Evolutionary conservation across 208 protist species (phyloP), one percentile per base, ranked within the genome.

Genomic region (Angomonas deanei): DNA sequence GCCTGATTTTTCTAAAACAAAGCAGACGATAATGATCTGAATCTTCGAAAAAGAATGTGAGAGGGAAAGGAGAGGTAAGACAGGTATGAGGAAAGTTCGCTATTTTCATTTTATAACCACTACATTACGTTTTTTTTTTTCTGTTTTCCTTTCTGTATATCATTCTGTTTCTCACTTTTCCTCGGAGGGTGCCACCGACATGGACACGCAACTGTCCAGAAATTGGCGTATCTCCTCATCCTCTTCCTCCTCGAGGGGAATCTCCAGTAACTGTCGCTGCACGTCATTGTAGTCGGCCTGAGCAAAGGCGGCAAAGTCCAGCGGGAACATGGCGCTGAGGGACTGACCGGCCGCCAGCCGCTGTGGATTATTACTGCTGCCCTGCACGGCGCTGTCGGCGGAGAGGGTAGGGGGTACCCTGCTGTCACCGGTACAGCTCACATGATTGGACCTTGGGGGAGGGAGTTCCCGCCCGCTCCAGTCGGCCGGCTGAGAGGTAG

Each of bases 291-390:
- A 53, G 46, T 26, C 24, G 13, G 5, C 49, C 26, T 57, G 3
- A 21, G 72, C 71, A 50, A 88, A 84, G 2, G 66, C 84, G 0
- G 69, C 74, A 47, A 82, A 91, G 66, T 91, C 84, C 1, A 91
- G 69, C 24, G 80, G 81, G 53, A 82, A 86, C 36, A 77, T 53
- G n/a, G 68, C 56, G 11, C 68, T 64, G 21, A 84, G 54, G 13
- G 77, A 64, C n/a, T 53, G 60, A 19, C 64, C 26, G 32, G 52
- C 34, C n/a, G 48, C 23, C 48, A 17, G 8, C 19, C 26, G 8
- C 3, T 11, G 31, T 11, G 34, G 19, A 19, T 23, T n/a, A 11
- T 39, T 24, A 19, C 26, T 36, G 30, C 31, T 26, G 23, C 13
- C 32, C 26, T 19, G 31, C 15, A 4, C 31, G 6, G 32, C 31